Percentiles rank a stretch among this genome's conserved stretches.
These are phyloP conservation scores for Lignosus rhinocerotis DNA, from an alignment of 1,284 basidiomycete genomes.

Conservation along the genomic window DNA sequence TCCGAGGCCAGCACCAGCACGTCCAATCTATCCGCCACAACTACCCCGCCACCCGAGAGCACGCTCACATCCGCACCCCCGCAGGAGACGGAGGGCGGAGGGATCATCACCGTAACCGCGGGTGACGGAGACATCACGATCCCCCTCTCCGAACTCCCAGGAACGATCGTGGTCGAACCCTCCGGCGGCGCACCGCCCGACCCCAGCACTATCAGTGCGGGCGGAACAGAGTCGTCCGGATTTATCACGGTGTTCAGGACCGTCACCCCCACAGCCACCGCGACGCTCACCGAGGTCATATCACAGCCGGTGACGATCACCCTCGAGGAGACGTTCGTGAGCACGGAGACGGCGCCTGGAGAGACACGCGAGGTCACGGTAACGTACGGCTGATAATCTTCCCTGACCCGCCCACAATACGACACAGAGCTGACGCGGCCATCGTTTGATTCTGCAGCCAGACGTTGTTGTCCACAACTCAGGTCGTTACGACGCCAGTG, in stretches of 20 bases:
- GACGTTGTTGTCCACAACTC: constrained; percentile 27
- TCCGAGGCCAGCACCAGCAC: not conserved
- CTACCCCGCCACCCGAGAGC: not conserved
- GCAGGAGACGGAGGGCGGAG: not conserved
- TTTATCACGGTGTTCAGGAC: constrained; percentile 21
- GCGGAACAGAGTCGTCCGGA: constrained; percentile 4
- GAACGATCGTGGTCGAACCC: constrained; percentile 21
- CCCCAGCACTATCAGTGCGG: not conserved
- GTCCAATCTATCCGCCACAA: not conserved
- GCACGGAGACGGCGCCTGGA: constrained; percentile 28
- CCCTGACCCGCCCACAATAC: not conserved
- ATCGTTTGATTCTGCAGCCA: constrained; percentile 14
- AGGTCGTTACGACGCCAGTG: constrained; percentile 17
- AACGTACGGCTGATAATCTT: constrained; percentile 23
- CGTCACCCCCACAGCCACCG: constrained; percentile 25
- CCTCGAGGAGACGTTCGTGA: constrained; percentile 30
- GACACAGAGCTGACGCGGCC: not conserved
- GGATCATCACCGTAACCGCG: constrained; percentile 17
- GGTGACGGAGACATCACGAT: constrained; percentile 19
- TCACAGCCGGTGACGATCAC: constrained; percentile 32
- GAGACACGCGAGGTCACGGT: constrained; percentile 26
- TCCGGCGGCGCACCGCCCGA: constrained; percentile 19
- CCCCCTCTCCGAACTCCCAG: constrained; percentile 12
- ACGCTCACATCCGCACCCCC: not conserved
- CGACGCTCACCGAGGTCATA: constrained; percentile 25